Conservation (phyloP, 2,329 filamentous ascomycete genomes). For the Sclerotinia nivalis region DNA sequence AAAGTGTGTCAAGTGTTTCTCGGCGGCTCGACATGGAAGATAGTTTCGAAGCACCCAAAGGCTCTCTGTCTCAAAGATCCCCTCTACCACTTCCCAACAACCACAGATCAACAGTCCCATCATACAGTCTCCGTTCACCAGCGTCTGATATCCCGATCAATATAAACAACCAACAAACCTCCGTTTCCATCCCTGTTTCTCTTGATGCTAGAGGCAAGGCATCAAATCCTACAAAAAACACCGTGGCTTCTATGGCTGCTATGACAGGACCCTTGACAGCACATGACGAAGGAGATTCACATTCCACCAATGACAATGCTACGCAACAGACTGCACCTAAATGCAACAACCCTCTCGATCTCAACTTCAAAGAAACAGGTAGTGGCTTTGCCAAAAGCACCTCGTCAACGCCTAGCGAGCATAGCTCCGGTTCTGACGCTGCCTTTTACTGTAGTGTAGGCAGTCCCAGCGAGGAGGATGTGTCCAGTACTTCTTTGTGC, state of each 20-base stretch:
- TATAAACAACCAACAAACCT: background rate
- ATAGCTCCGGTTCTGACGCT: conserved; percentile 5
- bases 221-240: background rate
- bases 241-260: no score
- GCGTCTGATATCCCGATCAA: background rate
- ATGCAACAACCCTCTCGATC: background rate
- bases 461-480: background rate
- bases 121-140: no score
- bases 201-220: background rate
- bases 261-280: no score
- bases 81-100: background rate
- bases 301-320: rapidly evolving
- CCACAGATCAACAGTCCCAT: no score
- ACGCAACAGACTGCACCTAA: no score
- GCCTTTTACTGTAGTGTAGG: background rate
- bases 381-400: background rate
- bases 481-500: rapidly evolving
- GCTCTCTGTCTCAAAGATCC: no score
- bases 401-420: background rate
- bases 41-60: background rate
- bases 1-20: background rate
- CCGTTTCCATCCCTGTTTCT: background rate
- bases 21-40: background rate
- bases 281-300: background rate
- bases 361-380: background rate